These are phyloP conservation scores for Pleurotus citrinopileatus DNA, from an alignment of 768 basidiomycete genomes.

Conservation along the genomic window DNA sequence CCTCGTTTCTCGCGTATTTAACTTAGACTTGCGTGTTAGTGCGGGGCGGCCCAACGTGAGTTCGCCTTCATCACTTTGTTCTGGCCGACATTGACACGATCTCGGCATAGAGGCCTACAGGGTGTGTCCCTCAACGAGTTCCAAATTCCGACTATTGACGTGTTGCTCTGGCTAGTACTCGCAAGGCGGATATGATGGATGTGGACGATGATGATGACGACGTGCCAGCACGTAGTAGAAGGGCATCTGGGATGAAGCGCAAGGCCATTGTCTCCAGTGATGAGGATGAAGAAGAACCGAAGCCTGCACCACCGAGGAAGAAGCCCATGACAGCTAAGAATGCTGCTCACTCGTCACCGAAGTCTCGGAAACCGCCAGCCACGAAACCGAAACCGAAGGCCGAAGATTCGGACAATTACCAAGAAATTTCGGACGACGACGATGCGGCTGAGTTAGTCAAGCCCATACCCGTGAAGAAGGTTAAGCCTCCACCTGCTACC, in stretches of 20 bases:
- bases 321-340: neutral
- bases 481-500: constrained; percentile 7
- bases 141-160: neutral
- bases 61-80: neutral
- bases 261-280: neutral
- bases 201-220: constrained; percentile 5
- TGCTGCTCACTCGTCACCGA: neutral
- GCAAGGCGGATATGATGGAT: neutral
- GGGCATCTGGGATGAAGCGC: constrained; percentile 1
- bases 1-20: neutral
- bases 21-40: neutral
- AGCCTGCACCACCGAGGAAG: neutral
- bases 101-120: neutral
- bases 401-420: constrained; percentile 28
- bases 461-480: constrained; percentile 16
- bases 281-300: neutral
- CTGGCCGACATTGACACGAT: neutral
- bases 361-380: neutral
- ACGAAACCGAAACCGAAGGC: neutral
- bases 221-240: neutral
- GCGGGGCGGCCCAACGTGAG: neutral
- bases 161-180: neutral
- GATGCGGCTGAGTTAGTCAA: constrained; percentile 22
- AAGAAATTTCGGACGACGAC: constrained; percentile 22
- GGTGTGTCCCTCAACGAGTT: neutral